Evolutionary conservation across 2,329 filamentous ascomycete genomes (phyloP), one percentile per base, ranked within the genome.

Genomic region (Calonectria naviculata): DNA sequence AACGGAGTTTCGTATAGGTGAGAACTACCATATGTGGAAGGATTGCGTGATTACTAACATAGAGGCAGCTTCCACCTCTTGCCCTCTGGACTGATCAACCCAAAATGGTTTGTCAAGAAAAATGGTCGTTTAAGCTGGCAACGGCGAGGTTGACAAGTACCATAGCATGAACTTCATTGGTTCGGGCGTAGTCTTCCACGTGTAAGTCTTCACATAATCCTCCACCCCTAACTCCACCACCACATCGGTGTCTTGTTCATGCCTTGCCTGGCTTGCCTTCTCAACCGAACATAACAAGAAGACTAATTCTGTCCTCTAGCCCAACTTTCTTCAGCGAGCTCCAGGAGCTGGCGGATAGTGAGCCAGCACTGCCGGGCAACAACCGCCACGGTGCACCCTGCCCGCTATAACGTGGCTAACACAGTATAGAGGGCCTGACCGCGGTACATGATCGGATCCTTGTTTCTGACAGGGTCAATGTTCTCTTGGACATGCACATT

Each of bases 61-160:
- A 28, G n/a, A 41, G 72, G 44, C 84, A 88, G 87, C 82, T 89
- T 90, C 74, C 89, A 92, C 80, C 88, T 93, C 70, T 84, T 93
- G 61, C 89, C 92, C 28, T 93, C 90, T 67, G 94, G 94, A 71
- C 88, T 95, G 71, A 87, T 95, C 75, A 94, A 93, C 80, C 91
- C 93, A 8, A 85, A 85, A 49, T 93, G 80, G 74, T 78, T 67
- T 56, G 63, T 60, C 67, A 46, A 65, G 29, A 65, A 68, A 62
- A 67, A 74, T 46, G 26, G 64, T 71, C 64, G 41, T 70, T 69
- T 58, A 67, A 70, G 26, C 46, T 73, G 66, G 65, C 54, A 62
- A 70, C 66, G 36, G 54, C 47, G 52, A 67, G 28, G 56, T 60
- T 73, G 49, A 74, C 62, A 65, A 72, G 90, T 52, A 38, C 56